Evolutionary conservation across 441 rosid species (phyloP).

Genomic region (Viola pubescens): DNA sequence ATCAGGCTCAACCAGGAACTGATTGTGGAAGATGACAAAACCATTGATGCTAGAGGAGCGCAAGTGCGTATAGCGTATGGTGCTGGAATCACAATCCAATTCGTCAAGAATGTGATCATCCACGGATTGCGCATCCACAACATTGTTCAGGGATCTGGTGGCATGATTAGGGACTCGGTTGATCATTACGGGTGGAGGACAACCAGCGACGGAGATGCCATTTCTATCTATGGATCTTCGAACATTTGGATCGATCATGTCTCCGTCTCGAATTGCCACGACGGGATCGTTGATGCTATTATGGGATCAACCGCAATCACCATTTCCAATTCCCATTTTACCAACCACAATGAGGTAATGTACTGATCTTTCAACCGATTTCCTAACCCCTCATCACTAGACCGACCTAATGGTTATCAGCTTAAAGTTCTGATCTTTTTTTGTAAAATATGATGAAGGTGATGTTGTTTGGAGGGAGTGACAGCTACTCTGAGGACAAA

Average conservation of each 20-base stretch:
- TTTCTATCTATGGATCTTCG: conserved; percentile 43
- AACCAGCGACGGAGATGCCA: conserved; percentile 53
- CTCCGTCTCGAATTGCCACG: conserved; percentile 41
- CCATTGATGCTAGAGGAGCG: conserved; percentile 60
- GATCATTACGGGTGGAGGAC: conserved; percentile 44
- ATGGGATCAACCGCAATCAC: conserved; percentile 53
- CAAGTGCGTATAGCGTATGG: conserved; percentile 41
- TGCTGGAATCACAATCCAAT: conserved; percentile 48
- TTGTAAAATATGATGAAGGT: conserved; percentile 27
- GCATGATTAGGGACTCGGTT: conserved; percentile 36
- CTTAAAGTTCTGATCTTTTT: background rate
- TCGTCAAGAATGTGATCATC: conserved; percentile 43
- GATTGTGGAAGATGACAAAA: conserved; percentile 40
- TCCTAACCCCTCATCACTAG: no score
- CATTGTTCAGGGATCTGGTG: conserved; percentile 28
- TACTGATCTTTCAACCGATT: no score
- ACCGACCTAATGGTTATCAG: no score
- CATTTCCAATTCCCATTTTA: conserved; percentile 57
- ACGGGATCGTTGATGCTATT: conserved; percentile 56
- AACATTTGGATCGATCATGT: conserved; percentile 62
- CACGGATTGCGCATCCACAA: conserved; percentile 41
- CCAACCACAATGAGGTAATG: conserved; percentile 50
- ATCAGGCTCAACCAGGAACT: conserved; percentile 55
- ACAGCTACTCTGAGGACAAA: conserved; percentile 28
- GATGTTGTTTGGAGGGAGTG: conserved; percentile 55